Evolutionary conservation across 306 rosid genomes (phyloP).

Genomic region (Cicer bijugum): DNA sequence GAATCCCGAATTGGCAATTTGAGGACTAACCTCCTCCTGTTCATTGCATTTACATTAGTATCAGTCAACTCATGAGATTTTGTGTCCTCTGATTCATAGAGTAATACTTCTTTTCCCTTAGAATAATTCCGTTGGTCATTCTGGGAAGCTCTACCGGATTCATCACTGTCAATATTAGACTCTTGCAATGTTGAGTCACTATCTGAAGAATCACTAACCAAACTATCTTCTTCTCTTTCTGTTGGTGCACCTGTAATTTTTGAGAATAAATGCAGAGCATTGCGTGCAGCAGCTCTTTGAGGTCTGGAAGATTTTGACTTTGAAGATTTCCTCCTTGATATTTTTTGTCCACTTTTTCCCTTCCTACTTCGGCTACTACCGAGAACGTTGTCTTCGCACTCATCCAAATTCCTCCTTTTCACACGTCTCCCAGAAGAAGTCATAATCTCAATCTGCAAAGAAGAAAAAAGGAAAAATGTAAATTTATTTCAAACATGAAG

Average conservation of each 20-base stretch:
- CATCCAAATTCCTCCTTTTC: constrained; percentile 90
- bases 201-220: constrained; percentile 69
- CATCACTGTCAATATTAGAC: constrained; percentile 79
- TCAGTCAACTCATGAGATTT: constrained; percentile 55
- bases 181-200: constrained; percentile 77
- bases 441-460: constrained; percentile 63
- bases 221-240: constrained; percentile 83
- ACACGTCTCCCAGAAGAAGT: constrained; percentile 98
- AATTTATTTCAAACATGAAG: constrained; percentile 20
- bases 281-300: constrained; percentile 93
- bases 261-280: constrained; percentile 82
- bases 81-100: constrained; percentile 57
- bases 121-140: constrained; percentile 55
- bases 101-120: constrained; percentile 75
- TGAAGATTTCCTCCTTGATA: constrained; percentile 66
- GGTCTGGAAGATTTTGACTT: constrained; percentile 86
- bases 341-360: constrained; percentile 62
- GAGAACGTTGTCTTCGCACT: constrained; percentile 60
- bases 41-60: constrained; percentile 52
- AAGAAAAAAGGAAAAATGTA: constrained; percentile 42
- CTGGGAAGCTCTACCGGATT: constrained; percentile 61
- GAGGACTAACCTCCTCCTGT: constrained; percentile 75
- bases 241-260: constrained; percentile 77
- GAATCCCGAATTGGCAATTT: constrained; percentile 70
- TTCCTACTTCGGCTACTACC: constrained; percentile 61